These are phyloP conservation scores for Aspergillus ostianus DNA, from an alignment of 495 filamentous ascomycete genomes.

Conservation along the genomic window DNA sequence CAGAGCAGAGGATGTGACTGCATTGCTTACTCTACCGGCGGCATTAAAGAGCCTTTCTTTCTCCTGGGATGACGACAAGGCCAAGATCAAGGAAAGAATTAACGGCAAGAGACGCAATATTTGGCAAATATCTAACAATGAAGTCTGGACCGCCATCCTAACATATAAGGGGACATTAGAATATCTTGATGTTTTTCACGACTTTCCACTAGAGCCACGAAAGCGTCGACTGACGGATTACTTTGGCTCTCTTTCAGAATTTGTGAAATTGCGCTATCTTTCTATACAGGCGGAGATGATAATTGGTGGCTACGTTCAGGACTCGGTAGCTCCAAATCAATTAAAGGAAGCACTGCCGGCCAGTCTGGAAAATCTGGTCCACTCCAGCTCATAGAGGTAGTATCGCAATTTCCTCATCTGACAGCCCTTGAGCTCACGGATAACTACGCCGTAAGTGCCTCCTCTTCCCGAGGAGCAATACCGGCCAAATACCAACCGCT, in stretches of 20 bases:
- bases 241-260: neutral
- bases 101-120: constrained; percentile 3
- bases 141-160: neutral
- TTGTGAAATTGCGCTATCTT: constrained; percentile 2
- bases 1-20: constrained; percentile 1
- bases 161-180: neutral
- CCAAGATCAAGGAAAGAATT: neutral
- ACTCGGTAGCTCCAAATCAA: constrained; percentile 2
- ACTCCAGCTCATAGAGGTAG: neutral
- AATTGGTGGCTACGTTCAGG: constrained; percentile 2
- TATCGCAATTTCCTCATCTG: neutral
- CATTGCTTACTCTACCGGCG: constrained; percentile 5
- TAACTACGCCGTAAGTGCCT: neutral
- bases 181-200: neutral
- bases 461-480: neutral
- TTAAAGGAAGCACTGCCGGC: constrained; percentile 1
- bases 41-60: constrained; percentile 8
- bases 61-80: constrained; percentile 4
- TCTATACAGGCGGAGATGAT: constrained; percentile 2
- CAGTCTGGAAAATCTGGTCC: constrained; percentile 3
- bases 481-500: constrained; percentile 2
- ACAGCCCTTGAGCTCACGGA: neutral
- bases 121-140: constrained; percentile 6
- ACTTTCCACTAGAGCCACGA: neutral
- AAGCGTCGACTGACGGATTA: neutral